Evolutionary conservation across 306 rosid species (phyloP).

Genomic region (Cicer bijugum): DNA sequence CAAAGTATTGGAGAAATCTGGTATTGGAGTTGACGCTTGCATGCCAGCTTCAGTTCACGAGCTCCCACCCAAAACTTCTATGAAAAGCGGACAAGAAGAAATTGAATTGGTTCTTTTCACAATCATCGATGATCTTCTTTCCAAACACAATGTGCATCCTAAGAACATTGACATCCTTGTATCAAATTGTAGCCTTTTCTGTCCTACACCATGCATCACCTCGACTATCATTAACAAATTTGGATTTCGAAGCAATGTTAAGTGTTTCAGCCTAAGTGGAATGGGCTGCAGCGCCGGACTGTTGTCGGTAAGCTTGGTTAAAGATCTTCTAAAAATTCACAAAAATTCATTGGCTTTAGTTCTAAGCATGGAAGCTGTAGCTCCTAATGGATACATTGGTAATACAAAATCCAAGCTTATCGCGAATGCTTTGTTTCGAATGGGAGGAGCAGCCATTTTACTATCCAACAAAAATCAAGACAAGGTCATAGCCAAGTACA

Average conservation of each 20-base stretch:
- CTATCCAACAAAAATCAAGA: constrained; percentile 64
- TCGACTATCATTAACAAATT: constrained; percentile 69
- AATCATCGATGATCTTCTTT: constrained; percentile 54
- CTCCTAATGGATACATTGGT: constrained; percentile 63
- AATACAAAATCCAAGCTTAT: constrained; percentile 63
- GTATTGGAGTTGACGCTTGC: constrained; percentile 66
- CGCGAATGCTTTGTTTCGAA: constrained; percentile 64
- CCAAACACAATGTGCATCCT: constrained; percentile 59
- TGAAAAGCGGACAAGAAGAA: constrained; percentile 44
- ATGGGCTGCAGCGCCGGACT: constrained; percentile 87
- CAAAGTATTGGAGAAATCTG: constrained; percentile 63
- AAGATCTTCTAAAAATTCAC: constrained; percentile 67
- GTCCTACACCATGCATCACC: constrained; percentile 75
- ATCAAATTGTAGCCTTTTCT: constrained; percentile 72
- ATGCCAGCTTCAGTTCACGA: constrained; percentile 60
- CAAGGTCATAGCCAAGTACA: constrained; percentile 56
- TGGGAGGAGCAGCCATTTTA: constrained; percentile 76
- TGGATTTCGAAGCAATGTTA: constrained; percentile 65
- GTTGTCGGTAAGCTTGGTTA: constrained; percentile 61
- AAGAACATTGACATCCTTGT: constrained; percentile 73
- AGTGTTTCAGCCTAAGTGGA: constrained; percentile 65
- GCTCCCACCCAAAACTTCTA: constrained; percentile 50
- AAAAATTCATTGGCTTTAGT: constrained; percentile 65
- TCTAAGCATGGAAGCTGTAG: constrained; percentile 68
- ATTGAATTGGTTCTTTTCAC: constrained; percentile 62